Conservation (phyloP, 139 green algal genomes). For the Pycnococcus provasolii region DNA sequence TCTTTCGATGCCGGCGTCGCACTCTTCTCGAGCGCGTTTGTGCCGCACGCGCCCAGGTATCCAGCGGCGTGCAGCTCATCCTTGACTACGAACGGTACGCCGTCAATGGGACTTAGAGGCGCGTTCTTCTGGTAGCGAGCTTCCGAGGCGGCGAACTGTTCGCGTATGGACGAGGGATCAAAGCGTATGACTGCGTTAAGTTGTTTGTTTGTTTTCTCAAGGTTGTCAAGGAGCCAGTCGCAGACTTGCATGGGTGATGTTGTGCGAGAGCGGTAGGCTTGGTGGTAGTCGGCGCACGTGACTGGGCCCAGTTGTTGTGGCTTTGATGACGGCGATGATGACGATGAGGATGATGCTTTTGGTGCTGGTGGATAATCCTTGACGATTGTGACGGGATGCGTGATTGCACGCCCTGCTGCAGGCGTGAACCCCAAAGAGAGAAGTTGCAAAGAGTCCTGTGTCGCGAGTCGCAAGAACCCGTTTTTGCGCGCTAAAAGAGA, state of each 20-base stretch:
- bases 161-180: not conserved
- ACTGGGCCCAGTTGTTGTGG: too few relatives aligned
- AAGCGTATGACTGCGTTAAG: not conserved
- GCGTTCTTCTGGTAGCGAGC: not conserved
- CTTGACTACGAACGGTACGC: not conserved
- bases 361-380: too few relatives aligned
- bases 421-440: too few relatives aligned
- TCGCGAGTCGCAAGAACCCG: too few relatives aligned
- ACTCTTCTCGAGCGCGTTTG: not conserved
- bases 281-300: not conserved
- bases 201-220: not conserved
- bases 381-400: too few relatives aligned
- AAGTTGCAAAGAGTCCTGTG: too few relatives aligned
- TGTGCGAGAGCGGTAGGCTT: not conserved
- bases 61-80: not conserved
- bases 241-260: not conserved
- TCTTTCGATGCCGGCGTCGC: not conserved
- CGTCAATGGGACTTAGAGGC: not conserved
- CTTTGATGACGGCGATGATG: too few relatives aligned
- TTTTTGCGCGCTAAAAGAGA: too few relatives aligned
- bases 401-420: too few relatives aligned
- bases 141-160: not conserved
- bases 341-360: too few relatives aligned
- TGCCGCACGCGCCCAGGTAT: not conserved
- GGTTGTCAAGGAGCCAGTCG: not conserved